Conservation (phyloP, 169 alveolate species). For the Plasmodium inui region DNA sequence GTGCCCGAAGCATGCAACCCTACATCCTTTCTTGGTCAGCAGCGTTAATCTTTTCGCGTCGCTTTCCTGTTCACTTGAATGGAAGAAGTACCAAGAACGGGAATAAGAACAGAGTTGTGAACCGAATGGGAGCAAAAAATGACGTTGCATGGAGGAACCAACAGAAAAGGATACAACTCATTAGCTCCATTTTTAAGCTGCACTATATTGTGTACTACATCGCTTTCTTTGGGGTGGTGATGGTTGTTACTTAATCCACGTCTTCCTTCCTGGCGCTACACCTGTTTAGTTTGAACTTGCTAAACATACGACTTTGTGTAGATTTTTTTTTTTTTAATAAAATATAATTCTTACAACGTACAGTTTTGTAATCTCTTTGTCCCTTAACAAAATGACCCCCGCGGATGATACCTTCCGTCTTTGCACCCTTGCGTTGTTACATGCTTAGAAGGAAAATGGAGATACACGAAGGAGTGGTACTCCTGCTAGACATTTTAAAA, state of each 20-base stretch:
- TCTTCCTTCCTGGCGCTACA: background rate
- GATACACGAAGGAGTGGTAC: background rate
- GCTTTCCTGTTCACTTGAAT: background rate
- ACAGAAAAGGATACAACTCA: background rate
- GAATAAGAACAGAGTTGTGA: background rate
- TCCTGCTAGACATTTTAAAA: slow-evolving; percentile 20
- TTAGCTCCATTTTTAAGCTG: background rate
- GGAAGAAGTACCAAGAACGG: background rate
- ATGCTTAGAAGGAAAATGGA: background rate
- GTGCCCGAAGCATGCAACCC: background rate
- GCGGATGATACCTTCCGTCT: background rate
- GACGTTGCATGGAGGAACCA: background rate
- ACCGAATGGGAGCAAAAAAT: background rate
- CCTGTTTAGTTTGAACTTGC: background rate
- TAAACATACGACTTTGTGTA: background rate
- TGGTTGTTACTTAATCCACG: background rate
- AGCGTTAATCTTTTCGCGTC: background rate
- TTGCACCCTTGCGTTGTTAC: background rate
- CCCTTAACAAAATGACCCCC: background rate
- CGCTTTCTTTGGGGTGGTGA: background rate
- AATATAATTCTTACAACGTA: background rate
- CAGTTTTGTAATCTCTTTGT: background rate
- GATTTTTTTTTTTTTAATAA: background rate
- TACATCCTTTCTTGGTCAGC: background rate
- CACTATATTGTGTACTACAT: background rate